Base-by-base conservation (phyloP, 768 basidiomycete genomes). In the Suillus sp. region DNA sequence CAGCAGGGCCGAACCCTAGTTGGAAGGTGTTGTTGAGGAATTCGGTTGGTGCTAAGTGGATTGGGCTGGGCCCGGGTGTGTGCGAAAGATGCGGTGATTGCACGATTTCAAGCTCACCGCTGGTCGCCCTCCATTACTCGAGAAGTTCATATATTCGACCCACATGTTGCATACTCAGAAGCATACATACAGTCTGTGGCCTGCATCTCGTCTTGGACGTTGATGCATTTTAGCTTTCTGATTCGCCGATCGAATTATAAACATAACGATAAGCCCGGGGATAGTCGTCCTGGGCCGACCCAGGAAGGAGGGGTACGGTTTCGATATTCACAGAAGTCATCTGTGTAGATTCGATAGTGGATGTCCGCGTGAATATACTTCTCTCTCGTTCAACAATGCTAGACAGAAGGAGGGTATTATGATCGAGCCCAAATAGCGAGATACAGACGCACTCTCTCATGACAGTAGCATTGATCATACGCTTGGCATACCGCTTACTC, bases 401-500 rank as follows among this genome's bases (percentile, higher is more conserved):
- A 63, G 34, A 14, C 6, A 47, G 2, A 25, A 2, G 9, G 32
- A 35, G 30, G 51, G n/a, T 3, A n/a, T n/a, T 25, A 53, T 25
- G 38, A 61, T n/a, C 50, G 34, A 22, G 5, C 34, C 20, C 35
- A 25, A 34, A 53, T 7, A 22, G 7, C 16, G 35, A n/a, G 8
- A 47, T 56, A 35, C n/a, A 34, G 32, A 68, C 73, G 58, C 22
- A 91, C 91, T 91, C 90, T 70, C 85, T 81, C 90, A 96, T 93
- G 50, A 92, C 82, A 8, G 85, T 84, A 8, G 90, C 84, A 16
- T 88, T 92, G 10, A 88, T 88, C 65, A 83, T 75, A 11, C 95
- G 81, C 66, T 84, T 87, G 0, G 92, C 95, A 8, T 81, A 78
- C 64, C 83, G 83, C 71, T 95, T 95, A 55, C 86, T 88, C 50